These are phyloP conservation scores for Phytophthora podocarpi DNA, from an alignment of 352 stramenopile genomes.

Conservation along the genomic window DNA sequence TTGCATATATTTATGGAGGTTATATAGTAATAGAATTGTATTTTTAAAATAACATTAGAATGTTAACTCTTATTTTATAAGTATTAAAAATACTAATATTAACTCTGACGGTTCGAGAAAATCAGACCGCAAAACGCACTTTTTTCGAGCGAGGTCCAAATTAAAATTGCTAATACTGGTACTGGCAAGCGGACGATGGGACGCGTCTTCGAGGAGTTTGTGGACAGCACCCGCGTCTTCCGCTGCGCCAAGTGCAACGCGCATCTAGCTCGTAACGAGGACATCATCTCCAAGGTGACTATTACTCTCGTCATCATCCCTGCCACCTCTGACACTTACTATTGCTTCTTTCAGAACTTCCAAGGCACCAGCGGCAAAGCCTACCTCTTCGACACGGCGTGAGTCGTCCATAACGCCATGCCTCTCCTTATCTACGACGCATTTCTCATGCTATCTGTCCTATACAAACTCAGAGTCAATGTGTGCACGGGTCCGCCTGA, in stretches of 20 bases:
- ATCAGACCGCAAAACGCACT: too few species aligned
- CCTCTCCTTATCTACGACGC: background rate
- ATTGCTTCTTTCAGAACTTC: conserved; percentile 57
- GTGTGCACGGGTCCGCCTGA: conserved; percentile 87
- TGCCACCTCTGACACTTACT: background rate
- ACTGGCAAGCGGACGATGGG: conserved; percentile 52
- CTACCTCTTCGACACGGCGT: conserved; percentile 93
- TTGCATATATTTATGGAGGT: too few species aligned
- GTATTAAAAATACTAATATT: too few species aligned
- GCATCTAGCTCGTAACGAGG: conserved; percentile 91
- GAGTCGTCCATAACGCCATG: background rate
- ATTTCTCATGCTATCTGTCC: background rate
- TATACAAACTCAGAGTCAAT: conserved; percentile 68
- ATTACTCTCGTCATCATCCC: conserved; percentile 4
- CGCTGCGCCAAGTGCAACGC: conserved; percentile 91
- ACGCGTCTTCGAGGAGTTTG: conserved; percentile 89
- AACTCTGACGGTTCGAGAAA: too few species aligned
- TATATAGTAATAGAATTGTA: too few species aligned
- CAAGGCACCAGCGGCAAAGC: conserved; percentile 86
- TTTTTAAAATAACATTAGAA: too few species aligned
- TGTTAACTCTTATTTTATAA: too few species aligned
- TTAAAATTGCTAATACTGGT: too few species aligned
- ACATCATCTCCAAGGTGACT: conserved; percentile 94
- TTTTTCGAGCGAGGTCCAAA: too few species aligned
- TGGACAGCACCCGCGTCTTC: conserved; percentile 92